Evolutionary conservation across 2,329 filamentous ascomycete genomes (phyloP).

Genomic region (Paecilomyces formosus): DNA sequence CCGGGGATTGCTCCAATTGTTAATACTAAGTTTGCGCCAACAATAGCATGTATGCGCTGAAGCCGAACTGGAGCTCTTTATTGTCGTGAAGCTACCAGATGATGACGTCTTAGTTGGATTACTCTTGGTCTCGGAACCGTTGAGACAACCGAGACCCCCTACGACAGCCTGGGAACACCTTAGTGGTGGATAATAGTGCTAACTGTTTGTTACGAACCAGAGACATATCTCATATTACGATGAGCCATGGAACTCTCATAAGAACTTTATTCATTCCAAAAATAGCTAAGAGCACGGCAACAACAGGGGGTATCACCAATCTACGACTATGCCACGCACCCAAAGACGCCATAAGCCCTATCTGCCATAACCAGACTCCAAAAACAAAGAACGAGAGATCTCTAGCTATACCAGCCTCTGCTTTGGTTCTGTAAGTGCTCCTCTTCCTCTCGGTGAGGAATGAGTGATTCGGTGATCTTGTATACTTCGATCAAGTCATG

Average conservation of each 20-base stretch:
- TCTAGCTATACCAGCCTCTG: conserved; percentile 60
- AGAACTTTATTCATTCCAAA: background rate
- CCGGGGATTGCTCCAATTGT: background rate
- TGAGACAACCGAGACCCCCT: background rate
- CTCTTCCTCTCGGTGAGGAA: conserved; percentile 67
- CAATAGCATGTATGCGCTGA: background rate
- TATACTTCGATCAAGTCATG: conserved; percentile 67
- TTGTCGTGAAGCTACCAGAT: background rate
- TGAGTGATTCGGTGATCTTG: conserved; percentile 70
- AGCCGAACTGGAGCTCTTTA: background rate
- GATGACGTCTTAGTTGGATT: background rate
- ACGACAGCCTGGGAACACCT: background rate
- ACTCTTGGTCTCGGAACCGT: background rate
- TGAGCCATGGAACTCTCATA: background rate
- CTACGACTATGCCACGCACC: background rate
- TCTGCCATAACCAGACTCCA: background rate
- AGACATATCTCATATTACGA: background rate
- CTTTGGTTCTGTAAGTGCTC: conserved; percentile 45
- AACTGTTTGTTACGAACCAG: too few relatives aligned
- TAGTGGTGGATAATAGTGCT: background rate
- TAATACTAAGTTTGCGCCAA: background rate
- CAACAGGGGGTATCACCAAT: conserved; percentile 1
- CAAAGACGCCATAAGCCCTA: background rate
- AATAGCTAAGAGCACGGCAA: background rate
- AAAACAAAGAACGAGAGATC: background rate